Evolutionary conservation across 192 early-diverging fungal genomes (phyloP), one percentile per base, ranked within the genome.

Genomic region (Geranomyces variabilis): DNA sequence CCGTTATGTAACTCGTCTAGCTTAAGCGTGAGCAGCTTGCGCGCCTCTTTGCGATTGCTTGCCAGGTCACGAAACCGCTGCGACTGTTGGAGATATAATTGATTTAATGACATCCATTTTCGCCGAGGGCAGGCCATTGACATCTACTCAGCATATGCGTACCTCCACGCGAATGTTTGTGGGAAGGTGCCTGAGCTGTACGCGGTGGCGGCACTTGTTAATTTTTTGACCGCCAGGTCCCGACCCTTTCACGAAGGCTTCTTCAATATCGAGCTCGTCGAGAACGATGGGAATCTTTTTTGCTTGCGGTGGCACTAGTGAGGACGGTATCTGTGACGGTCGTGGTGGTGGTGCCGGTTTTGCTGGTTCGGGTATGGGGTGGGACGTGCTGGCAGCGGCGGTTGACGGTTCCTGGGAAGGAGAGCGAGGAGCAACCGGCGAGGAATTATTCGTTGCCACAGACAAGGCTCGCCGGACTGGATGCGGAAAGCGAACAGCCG

Each of bases 221-320:
- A 84, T 79, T 41, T 77, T 78, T 60, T 84, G 82, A 0, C 82
- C 82, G 31, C 82, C 82, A 31, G 77, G 75, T 2, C 82, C 82
- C 17, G 65, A 60, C 30, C 82, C 82, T 51, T 76, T 78, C 24
- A 81, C 71, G 34, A 84, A 84, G 13, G 29, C 45, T 77, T 84
- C 82, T 49, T 80, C 65, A 30, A 84, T 53, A 26, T 84, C 77
- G 24, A 22, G 48, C 47, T 84, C 82, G 28, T 68, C 22, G 10
- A 84, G 77, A 14, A 57, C 53, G 28, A 82, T 65, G 22, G 61
- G 67, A 30, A 60, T 60, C 29, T 60, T 60, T 4, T 30, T 60
- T n/a, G 51, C 17, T 17, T 53, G 19, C n/a, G 15, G 17, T 17
- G 51, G 51, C 15, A 15, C n/a, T 17, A 26, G 51, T 53, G 46